Evolutionary conservation across 345 rosid species (phyloP).

Genomic region (Syzygium jambos): DNA sequence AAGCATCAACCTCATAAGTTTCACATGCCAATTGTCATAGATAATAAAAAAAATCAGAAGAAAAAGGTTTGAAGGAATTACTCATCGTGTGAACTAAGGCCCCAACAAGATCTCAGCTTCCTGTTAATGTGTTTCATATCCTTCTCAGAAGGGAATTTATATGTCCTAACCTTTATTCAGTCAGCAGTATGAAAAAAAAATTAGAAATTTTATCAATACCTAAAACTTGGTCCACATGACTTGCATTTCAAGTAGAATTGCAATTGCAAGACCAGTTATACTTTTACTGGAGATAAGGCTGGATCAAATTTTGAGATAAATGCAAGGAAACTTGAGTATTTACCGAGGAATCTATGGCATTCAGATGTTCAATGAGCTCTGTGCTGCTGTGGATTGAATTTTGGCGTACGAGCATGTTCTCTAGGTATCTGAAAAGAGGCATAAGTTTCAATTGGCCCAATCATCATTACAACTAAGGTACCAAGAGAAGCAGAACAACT

Average conservation of each 20-base stretch:
- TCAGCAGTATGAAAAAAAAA: neutral
- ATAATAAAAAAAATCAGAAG: neutral
- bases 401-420: constrained; percentile 43
- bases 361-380: constrained; percentile 48
- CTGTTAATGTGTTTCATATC: constrained; percentile 96
- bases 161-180: constrained; percentile 39
- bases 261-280: neutral
- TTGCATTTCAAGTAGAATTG: neutral
- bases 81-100: constrained; percentile 79
- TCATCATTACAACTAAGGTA: neutral
- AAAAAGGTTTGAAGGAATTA: constrained; percentile 16
- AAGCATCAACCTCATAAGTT: neutral
- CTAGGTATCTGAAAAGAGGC: constrained; percentile 46
- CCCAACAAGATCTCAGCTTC: constrained; percentile 89
- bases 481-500: neutral
- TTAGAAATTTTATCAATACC: neutral
- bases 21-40: neutral
- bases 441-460: neutral
- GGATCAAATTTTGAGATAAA: neutral
- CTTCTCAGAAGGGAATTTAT: constrained; percentile 77
- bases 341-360: constrained; percentile 60
- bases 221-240: neutral
- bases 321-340: neutral
- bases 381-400: constrained; percentile 39
- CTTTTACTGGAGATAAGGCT: neutral